Evolutionary conservation across 371 early-diverging fungal species (phyloP).

Genomic region (Actinomortierella wolfii): DNA sequence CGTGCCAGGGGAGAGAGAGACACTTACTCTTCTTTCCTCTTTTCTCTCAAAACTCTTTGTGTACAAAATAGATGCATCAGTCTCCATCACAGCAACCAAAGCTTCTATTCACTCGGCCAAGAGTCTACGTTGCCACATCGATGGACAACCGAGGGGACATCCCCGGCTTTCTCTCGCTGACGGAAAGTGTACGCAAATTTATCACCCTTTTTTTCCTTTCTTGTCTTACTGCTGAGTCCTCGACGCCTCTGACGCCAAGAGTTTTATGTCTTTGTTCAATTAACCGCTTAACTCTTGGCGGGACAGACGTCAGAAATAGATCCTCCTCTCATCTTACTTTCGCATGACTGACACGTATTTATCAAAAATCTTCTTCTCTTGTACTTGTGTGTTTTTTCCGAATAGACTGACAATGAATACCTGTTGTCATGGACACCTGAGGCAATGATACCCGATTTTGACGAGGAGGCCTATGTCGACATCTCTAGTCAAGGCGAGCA

Average conservation of each 20-base stretch:
- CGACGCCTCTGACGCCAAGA: too few relatives aligned
- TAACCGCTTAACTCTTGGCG: too few relatives aligned
- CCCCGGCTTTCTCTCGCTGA: constrained; percentile 36
- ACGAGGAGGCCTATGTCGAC: constrained; percentile 55
- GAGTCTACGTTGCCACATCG: constrained; percentile 32
- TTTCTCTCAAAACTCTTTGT: background rate
- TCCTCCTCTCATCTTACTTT: constrained; percentile 1
- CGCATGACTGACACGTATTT: background rate
- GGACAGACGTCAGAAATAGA: too few relatives aligned
- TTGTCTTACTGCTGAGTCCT: too few relatives aligned
- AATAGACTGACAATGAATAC: constrained; percentile 24
- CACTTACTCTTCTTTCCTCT: background rate
- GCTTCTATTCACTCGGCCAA: constrained; percentile 29
- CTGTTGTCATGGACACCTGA: constrained; percentile 58
- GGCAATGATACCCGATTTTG: constrained; percentile 51
- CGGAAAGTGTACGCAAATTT: constrained; percentile 34
- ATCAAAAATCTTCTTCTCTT: background rate
- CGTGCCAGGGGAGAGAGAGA: too few relatives aligned
- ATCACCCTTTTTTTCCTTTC: too few relatives aligned
- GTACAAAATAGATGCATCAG: constrained; percentile 8
- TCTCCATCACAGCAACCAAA: constrained; percentile 15
- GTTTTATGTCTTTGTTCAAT: too few relatives aligned
- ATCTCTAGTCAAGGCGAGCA: constrained; percentile 42
- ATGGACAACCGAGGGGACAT: constrained; percentile 33
- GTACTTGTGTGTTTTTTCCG: background rate